phyloP scores from a whole-genome alignment of 805 yeast genomes.

The Lachancea sp. region DNA sequence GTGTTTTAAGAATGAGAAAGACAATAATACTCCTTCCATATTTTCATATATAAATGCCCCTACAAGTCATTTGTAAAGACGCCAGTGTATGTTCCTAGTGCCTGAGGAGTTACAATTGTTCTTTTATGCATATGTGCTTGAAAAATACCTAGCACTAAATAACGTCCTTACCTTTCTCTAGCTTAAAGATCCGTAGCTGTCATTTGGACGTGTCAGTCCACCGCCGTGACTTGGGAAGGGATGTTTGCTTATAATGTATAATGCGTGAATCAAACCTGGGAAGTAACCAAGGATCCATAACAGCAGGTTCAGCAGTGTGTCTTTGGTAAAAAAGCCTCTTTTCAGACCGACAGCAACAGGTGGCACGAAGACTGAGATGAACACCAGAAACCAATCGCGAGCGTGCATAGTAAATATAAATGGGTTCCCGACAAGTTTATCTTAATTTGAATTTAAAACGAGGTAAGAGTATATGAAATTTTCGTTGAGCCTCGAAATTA shows the following conservation, averaged over 20 bases:
- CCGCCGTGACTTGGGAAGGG: constrained; percentile 36
- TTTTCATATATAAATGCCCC: too few species aligned
- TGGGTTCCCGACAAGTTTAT: too few species aligned
- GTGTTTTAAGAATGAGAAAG: too few species aligned
- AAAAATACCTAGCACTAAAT: not conserved
- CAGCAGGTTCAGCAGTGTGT: constrained; percentile 48
- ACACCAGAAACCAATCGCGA: constrained; percentile 58
- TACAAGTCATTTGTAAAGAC: too few species aligned
- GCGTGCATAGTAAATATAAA: too few species aligned
- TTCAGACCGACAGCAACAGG: constrained; percentile 67
- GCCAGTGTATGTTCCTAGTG: too few species aligned
- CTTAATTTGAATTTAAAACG: too few species aligned
- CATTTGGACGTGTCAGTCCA: constrained; percentile 5
- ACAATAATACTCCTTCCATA: too few species aligned
- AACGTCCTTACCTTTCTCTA: constrained; percentile 1
- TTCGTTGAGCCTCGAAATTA: too few species aligned
- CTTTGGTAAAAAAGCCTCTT: constrained; percentile 44
- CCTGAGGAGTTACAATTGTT: too few species aligned
- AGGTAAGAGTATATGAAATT: too few species aligned
- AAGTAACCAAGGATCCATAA: constrained; percentile 57
- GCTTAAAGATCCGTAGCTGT: constrained; percentile 15
- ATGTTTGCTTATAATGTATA: constrained; percentile 55
- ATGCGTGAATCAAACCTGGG: constrained; percentile 65
- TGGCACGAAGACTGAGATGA: constrained; percentile 62
- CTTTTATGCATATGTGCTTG: too few species aligned